Evolutionary conservation across 1,284 basidiomycete species (phyloP), one percentile per base, ranked within the genome.

Genomic region (Hemileia vastatrix): DNA sequence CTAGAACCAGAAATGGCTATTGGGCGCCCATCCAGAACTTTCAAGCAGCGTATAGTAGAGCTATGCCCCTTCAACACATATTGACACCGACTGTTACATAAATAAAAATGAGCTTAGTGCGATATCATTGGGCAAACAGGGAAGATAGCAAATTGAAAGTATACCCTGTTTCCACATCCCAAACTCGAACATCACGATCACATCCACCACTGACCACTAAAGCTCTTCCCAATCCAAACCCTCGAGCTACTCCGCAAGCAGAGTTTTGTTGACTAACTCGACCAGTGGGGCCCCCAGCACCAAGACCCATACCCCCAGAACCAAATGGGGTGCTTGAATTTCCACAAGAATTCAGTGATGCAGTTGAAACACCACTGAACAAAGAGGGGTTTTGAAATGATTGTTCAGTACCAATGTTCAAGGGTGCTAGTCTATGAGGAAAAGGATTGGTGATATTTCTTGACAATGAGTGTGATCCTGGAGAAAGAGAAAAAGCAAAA

Each of bases 201-300:
- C 92, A 95, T 4, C 90, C 92, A 1, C 89, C 92, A 64, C 86
- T 90, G n/a, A 96, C 85, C 5, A 94, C 84, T 1, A 94, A 78
- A 3, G 88, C 80, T 44, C 81, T 80, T 18, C 78, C 76, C 67
- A 84, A 82, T 1, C 85, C 85, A 81, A 83, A 87, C 1, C 86
- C 85, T 24, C 79, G 77, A 2, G 83, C 82, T 0, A 82, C 81
- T 57, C 84, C 85, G 58, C 84, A 85, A 4, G 83, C 80, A 68
- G 85, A 84, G 63, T 83, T 84, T 27, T 68, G 69, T 65, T 47
- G 68, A 72, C 65, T 77, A 73, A 43, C 74, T 70, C 15, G 67
- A 45, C 64, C 71, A 27, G 68, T 67, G 68, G 67, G 67, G 53
- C 67, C 72, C 54, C 75, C 71, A n/a, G 70, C 70, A 15, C 71